Evolutionary conservation across 805 yeast genomes (phyloP).

Genomic region (Ogataea naganishii): DNA sequence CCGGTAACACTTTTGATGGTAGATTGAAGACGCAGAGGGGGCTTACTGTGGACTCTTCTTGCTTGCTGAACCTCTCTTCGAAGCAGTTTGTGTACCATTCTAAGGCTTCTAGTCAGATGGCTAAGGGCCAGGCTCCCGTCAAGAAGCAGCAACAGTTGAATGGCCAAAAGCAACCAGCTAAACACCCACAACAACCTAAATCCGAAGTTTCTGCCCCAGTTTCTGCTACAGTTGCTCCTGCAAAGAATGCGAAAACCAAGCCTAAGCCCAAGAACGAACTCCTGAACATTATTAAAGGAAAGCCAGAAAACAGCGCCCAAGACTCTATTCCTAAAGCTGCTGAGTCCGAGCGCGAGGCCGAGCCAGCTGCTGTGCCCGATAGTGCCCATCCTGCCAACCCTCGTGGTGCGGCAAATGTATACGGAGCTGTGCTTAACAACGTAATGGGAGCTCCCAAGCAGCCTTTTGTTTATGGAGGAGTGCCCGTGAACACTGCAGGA

Average conservation of each 20-base stretch:
- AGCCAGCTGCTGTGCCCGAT: too few species aligned
- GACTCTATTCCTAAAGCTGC: conserved; percentile 1
- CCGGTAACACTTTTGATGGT: conserved; percentile 79
- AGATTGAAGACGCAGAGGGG: conserved; percentile 76
- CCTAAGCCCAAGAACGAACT: too few species aligned
- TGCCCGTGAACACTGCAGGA: neutral
- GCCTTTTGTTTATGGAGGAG: neutral
- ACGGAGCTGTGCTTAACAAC: conserved; percentile 19
- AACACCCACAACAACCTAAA: conserved; percentile 1
- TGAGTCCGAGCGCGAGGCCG: neutral
- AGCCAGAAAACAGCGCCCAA: neutral
- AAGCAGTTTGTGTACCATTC: conserved; percentile 73
- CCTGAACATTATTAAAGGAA: too few species aligned
- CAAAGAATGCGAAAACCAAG: conserved; percentile 3
- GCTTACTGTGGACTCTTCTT: conserved; percentile 68
- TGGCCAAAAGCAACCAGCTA: conserved; percentile 4
- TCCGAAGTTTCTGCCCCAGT: neutral
- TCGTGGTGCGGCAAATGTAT: conserved; percentile 14
- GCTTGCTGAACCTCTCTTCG: conserved; percentile 68
- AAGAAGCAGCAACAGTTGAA: conserved; percentile 11
- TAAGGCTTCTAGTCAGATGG: conserved; percentile 42
- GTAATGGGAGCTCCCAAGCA: conserved; percentile 12
- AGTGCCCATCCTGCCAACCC: conserved; percentile 4
- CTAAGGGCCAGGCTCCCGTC: conserved; percentile 14
- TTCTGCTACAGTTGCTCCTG: conserved; percentile 1